Evolutionary conservation across 495 filamentous ascomycete species (phyloP).

Genomic region (Hypoxylon subgilvum): DNA sequence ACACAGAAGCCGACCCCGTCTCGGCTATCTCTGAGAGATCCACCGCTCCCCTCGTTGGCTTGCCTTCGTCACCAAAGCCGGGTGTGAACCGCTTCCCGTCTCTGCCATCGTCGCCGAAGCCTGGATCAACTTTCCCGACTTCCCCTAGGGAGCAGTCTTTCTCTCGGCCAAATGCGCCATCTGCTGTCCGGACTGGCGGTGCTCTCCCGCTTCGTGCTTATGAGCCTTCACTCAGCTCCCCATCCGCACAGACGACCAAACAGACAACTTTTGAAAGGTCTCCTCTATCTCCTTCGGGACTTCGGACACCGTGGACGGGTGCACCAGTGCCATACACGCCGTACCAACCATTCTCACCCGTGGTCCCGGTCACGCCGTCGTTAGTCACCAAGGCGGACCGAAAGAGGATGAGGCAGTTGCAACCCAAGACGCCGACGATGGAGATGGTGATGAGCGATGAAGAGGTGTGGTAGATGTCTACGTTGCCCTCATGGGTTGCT

Average conservation of each 20-base stretch:
- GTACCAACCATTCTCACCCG: conserved; percentile 89
- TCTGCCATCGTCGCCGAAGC: conserved; percentile 53
- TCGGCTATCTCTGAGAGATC: conserved; percentile 53
- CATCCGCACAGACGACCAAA: conserved; percentile 65
- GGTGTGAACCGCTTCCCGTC: conserved; percentile 55
- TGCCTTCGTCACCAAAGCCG: conserved; percentile 55
- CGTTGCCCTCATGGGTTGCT: not conserved
- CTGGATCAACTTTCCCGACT: conserved; percentile 47
- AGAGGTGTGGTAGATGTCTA: conserved; percentile 58
- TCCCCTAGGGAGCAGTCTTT: conserved; percentile 51
- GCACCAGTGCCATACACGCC: conserved; percentile 82
- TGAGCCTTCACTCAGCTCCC: conserved; percentile 61
- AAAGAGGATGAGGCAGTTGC: conserved; percentile 67
- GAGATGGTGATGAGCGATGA: conserved; percentile 59
- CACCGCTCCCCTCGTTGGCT: conserved; percentile 49
- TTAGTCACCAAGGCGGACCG: conserved; percentile 77
- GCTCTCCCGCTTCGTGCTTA: conserved; percentile 67
- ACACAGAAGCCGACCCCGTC: conserved; percentile 48
- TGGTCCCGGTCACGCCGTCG: conserved; percentile 85
- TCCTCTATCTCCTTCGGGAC: conserved; percentile 57
- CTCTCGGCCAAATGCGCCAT: conserved; percentile 45
- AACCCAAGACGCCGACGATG: conserved; percentile 60
- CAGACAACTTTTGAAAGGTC: conserved; percentile 77
- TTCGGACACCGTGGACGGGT: conserved; percentile 71
- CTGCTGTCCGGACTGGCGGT: conserved; percentile 54